Base-by-base conservation (phyloP, 2,329 filamentous ascomycete genomes). In the Fusarium hostae region DNA sequence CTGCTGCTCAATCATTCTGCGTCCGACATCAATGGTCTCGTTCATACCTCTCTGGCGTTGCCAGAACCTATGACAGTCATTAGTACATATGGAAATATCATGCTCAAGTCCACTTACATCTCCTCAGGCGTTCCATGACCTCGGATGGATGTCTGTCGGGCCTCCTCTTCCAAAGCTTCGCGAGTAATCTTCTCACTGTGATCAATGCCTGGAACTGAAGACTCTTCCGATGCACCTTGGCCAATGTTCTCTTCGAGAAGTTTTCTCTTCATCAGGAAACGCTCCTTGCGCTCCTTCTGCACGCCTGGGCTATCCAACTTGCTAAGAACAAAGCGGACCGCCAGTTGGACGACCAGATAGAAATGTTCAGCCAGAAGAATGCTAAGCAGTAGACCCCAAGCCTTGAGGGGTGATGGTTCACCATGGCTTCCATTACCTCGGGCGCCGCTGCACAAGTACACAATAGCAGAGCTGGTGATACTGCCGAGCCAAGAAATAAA, bases 401-500 rank as follows among this genome's bases (percentile, higher is more conserved):
- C 91, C 62, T 89, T 91, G 77, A 98, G 92, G 50, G 90, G 88
- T 47, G 88, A 89, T 0, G 92, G 90, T 20, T 87, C 87, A 41
- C 92, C 92, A 59, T 88, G 86, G 0, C 89, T 88, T 1, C 91
- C 91, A 43, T 91, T 82, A 3, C 59, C 66, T 40, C 87, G 86
- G 60, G 91, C 86, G 56, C 90, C 89, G 72, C 89, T 91, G 84
- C 98, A 98, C 76, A 99, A 89, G 80, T 94, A 97, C 1, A 97
- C 92, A 51, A 98, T 89, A 1, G 95, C 94, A 1, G 94, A 90
- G 60, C 92, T 94, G 9, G 94, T 97, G 65, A 98, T 85, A 73
- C 92, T 96, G 43, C 96, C 96, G 28, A 98, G 85, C 96, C 96
- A 98, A 6, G 94, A 92, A n/a, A 98, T 85, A 79, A 98, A 97